Base-by-base conservation (phyloP, 768 basidiomycete genomes). In the Russula brevipes region DNA sequence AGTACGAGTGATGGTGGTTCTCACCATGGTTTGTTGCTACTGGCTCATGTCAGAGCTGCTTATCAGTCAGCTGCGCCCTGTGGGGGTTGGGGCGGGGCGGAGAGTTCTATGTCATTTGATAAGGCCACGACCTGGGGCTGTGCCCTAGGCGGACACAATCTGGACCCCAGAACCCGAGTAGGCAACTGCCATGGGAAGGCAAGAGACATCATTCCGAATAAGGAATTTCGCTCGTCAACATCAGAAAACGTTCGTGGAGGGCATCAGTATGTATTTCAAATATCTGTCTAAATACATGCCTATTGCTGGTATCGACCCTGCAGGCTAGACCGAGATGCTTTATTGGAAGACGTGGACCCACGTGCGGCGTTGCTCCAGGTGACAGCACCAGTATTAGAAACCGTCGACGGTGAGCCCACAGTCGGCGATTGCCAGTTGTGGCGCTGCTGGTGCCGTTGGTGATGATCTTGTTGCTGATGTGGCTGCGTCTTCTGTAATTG, bases 221-320 rank as follows among this genome's bases (percentile, higher is more conserved):
- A 16, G 3, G 14, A 49, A 31, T 39, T 39, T 8, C 38, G 14
- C 33, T 36, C 10, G 50, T 16, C 35, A 19, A 7, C 35, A 45
- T 50, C 24, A 30, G 8, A 31, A 17, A 31, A 35, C 53, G 38
- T 61, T 19, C 49, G 30, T 36, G 19, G 36, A 39, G 16, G 16
- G 53, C 49, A 50, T 50, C 9, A 19, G 8, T 39, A 16, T 64
- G 54, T 55, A 64, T 64, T 60, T 41, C 42, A 59, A 24, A 50
- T 9, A 14, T 24, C 36, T 59, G 62, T 36, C 52, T 55, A 42
- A 54, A 31, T 64, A 64, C 63, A 64, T 36, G 33, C 31, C 58
- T 64, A 60, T 38, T 42, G 17, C 35, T 31, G 17, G 39, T 38
- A 60, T 44, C 17, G 53, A 44, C 42, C 42, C 30, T 24, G 50